Percentiles rank a stretch among this genome's conserved stretches.
Evolutionary conservation across 2,329 filamentous ascomycete species (phyloP).

Genomic region (Cryphonectria carpinicola): DNA sequence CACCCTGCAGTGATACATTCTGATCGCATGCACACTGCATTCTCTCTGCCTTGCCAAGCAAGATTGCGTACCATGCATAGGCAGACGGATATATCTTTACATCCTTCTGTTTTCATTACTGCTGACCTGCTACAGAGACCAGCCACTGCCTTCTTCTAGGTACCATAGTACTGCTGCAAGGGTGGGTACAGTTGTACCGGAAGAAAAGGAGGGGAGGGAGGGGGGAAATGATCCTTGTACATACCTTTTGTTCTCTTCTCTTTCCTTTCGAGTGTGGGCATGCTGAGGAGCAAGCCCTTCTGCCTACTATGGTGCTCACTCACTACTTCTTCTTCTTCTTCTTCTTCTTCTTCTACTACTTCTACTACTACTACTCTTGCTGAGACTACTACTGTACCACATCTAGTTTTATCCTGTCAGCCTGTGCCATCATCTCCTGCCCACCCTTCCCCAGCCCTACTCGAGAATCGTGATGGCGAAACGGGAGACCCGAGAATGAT

Average conservation of each 20-base stretch:
- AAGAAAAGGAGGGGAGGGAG: not conserved
- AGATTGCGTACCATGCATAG: slow-evolving; percentile 10
- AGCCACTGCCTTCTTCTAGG: not conserved
- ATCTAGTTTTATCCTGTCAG: not conserved
- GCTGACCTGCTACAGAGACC: not conserved
- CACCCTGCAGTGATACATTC: not conserved
- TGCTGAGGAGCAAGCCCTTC: not conserved
- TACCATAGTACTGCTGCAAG: not conserved
- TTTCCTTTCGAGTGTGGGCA: not conserved
- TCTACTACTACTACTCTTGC: not conserved
- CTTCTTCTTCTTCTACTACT: too few species aligned
- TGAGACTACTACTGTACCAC: not conserved
- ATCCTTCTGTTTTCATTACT: not conserved
- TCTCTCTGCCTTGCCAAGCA: slow-evolving; percentile 7
- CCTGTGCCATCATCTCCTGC: not conserved
- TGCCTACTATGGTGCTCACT: not conserved
- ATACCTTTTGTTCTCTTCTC: not conserved
- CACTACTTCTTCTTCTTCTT: too few species aligned
- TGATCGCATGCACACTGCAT: not conserved
- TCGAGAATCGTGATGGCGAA: slow-evolving; percentile 4
- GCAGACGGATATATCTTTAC: slow-evolving; percentile 4
- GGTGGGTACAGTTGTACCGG: not conserved
- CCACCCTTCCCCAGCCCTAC: not conserved
- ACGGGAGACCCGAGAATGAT: slow-evolving; percentile 10
- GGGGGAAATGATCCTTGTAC: not conserved